Evolutionary conservation across 2,329 filamentous ascomycete species (phyloP).

Genomic region (Talaromyces sp.): DNA sequence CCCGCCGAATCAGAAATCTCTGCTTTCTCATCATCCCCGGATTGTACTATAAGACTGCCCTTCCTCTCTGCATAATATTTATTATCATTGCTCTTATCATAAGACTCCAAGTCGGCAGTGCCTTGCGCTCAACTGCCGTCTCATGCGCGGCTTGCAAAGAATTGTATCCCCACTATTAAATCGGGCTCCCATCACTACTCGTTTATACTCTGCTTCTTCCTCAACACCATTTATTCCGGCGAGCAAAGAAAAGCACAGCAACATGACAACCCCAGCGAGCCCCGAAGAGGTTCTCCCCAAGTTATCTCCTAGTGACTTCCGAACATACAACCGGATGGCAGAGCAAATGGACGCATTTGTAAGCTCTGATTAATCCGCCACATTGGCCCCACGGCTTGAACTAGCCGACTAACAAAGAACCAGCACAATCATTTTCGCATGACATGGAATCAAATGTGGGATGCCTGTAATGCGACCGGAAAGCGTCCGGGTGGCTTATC

Average conservation of each 20-base stretch:
- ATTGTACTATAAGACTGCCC: neutral
- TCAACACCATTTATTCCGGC: conserved; percentile 1
- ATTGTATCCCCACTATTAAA: conserved; percentile 8
- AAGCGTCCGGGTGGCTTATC: conserved; percentile 66
- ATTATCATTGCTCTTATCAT: neutral
- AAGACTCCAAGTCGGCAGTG: conserved; percentile 16
- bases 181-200: conserved; percentile 7
- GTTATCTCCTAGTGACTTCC: conserved; percentile 68
- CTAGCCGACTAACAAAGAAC: conserved; percentile 15
- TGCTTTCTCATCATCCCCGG: conserved; percentile 15
- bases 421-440: conserved; percentile 77
- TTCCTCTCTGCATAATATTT: neutral
- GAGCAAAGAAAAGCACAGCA: conserved; percentile 8
- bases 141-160: conserved; percentile 16
- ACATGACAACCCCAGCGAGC: neutral
- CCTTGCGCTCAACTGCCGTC: conserved; percentile 17
- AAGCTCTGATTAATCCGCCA: conserved; percentile 32
- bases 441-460: conserved; percentile 72
- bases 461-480: conserved; percentile 58
- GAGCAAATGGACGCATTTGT: conserved; percentile 76
- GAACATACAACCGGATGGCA: conserved; percentile 70
- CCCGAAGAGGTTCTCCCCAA: conserved; percentile 54
- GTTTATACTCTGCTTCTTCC: conserved; percentile 4
- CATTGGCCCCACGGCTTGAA: neutral
- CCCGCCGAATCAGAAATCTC: conserved; percentile 21